A percentile compares a stretch with the other conserved stretches of the same genome.
phyloP scores from a whole-genome alignment of 805 yeast genomes.

The Saccharomycopsis microspora region DNA sequence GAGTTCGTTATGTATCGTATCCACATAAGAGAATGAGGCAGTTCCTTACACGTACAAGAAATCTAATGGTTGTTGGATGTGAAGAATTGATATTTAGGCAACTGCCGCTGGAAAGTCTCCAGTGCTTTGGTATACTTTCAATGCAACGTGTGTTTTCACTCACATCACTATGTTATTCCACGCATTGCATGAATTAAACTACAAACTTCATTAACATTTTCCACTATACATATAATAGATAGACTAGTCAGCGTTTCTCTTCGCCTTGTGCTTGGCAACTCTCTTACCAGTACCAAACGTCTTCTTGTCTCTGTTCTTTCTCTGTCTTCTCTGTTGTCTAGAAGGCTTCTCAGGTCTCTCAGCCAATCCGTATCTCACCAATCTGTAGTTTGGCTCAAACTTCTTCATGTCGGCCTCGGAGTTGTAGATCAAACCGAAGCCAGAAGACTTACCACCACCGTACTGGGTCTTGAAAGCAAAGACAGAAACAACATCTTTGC shows the following conservation, averaged over 20 bases:
- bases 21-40: background rate
- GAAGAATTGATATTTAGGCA: background rate
- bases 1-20: no score
- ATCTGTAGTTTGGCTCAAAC: conserved; percentile 99
- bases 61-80: background rate
- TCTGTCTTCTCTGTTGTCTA: conserved; percentile 99
- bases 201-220: background rate
- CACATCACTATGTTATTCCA: background rate
- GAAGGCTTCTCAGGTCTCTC: conserved; percentile 93
- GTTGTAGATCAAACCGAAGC: conserved; percentile 98
- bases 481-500: conserved; percentile 90
- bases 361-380: conserved; percentile 97
- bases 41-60: background rate
- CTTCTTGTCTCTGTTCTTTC: conserved; percentile 99
- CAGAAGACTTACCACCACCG: conserved; percentile 99
- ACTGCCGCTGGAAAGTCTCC: background rate
- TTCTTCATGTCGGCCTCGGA: conserved; percentile 95
- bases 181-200: no score
- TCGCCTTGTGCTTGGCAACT: conserved; percentile 86
- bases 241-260: conserved; percentile 72
- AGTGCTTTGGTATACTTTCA: background rate
- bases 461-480: conserved; percentile 99
- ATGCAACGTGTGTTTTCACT: background rate
- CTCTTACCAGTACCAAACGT: conserved; percentile 96
- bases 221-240: no score